phyloP scores from a whole-genome alignment of 1,139 yeast genomes.

The Debaryomycetaceae sp. region DNA sequence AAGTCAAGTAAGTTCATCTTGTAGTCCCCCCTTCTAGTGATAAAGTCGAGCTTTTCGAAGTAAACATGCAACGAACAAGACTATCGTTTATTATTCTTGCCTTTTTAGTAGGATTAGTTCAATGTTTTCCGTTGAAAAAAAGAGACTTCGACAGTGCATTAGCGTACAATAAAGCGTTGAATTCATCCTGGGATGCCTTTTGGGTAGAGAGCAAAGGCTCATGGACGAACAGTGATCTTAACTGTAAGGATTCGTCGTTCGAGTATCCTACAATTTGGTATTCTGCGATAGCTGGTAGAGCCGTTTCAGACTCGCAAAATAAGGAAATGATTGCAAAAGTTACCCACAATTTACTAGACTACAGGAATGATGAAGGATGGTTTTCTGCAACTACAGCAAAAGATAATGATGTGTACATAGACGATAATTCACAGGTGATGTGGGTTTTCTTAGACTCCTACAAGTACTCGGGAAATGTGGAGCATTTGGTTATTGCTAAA shows the following conservation, averaged over 20 bases:
- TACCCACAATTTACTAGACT: conserved; percentile 14
- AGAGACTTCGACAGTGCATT: not conserved
- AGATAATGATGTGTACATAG: conserved; percentile 28
- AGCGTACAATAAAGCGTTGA: conserved; percentile 10
- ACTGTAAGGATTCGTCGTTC: conserved; percentile 10
- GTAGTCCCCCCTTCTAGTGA: too few relatives aligned
- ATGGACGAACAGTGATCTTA: conserved; percentile 19
- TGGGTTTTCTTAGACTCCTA: conserved; percentile 31
- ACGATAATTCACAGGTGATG: conserved; percentile 32
- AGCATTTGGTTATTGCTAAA: conserved; percentile 16
- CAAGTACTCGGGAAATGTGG: conserved; percentile 11
- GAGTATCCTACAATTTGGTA: conserved; percentile 20
- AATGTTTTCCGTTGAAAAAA: not conserved
- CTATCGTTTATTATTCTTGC: not conserved
- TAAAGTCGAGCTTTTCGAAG: too few relatives aligned
- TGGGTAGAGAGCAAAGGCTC: conserved; percentile 13
- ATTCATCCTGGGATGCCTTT: conserved; percentile 20
- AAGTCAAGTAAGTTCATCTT: too few relatives aligned
- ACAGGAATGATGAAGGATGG: conserved; percentile 19
- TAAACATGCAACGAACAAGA: not conserved
- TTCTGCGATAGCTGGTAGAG: conserved; percentile 26
- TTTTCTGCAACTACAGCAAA: conserved; percentile 25
- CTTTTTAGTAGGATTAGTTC: not conserved
- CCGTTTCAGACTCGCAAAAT: conserved; percentile 14
- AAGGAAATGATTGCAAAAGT: conserved; percentile 10